A percentile compares a stretch with the other conserved stretches of the same genome.
Evolutionary conservation across 176 grass and related monocot genomes (phyloP).

Genomic region (Cenchrus fungigraminus): DNA sequence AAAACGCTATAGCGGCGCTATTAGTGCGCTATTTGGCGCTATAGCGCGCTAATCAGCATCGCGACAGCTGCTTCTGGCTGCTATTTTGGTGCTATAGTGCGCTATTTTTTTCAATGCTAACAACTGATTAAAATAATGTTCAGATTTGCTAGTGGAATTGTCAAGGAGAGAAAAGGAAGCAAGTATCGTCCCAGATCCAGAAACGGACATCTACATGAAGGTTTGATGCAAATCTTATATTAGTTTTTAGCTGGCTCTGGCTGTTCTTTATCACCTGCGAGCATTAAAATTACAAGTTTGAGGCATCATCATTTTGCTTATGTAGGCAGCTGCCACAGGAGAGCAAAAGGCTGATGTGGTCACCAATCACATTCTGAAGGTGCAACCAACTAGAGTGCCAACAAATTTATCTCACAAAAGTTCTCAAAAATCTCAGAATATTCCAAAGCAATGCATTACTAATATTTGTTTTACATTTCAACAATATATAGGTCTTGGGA

Average conservation of each 20-base stretch:
- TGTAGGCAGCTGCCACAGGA: constrained; percentile 70
- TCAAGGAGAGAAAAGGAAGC: constrained; percentile 82
- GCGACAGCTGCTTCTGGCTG: too few relatives aligned
- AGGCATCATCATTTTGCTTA: background rate
- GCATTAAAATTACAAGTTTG: background rate
- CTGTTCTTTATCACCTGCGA: background rate
- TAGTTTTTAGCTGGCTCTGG: background rate
- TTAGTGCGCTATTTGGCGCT: too few relatives aligned
- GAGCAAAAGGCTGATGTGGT: constrained; percentile 75
- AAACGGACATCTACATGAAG: constrained; percentile 85
- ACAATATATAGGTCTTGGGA: constrained; percentile 62
- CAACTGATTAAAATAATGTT: background rate
- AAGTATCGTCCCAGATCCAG: constrained; percentile 78
- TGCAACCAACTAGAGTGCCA: background rate
- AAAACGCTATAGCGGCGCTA: too few relatives aligned
- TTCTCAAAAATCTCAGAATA: background rate
- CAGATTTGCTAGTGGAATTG: constrained; percentile 70
- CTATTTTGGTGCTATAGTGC: too few relatives aligned
- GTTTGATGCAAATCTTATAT: constrained; percentile 34
- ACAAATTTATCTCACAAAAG: background rate
- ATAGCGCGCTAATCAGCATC: too few relatives aligned
- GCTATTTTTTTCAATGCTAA: background rate
- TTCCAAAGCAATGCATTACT: background rate
- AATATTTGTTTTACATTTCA: constrained; percentile 4
- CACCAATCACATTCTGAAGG: constrained; percentile 88